These are phyloP conservation scores for Cladophialophora yegresii DNA, from an alignment of 2,329 filamentous ascomycete species.

Conservation along the genomic window DNA sequence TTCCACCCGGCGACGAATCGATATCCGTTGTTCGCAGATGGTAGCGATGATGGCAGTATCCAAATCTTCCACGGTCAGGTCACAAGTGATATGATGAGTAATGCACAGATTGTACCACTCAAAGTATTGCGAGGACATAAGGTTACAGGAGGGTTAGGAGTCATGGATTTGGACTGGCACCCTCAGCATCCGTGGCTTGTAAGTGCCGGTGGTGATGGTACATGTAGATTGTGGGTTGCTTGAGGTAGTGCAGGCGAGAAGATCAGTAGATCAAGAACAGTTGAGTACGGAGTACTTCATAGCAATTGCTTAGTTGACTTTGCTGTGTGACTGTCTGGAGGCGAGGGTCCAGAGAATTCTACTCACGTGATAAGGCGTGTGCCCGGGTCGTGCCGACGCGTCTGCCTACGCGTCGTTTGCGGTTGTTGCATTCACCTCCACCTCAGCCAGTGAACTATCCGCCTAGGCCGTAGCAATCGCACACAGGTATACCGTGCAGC, in stretches of 20 bases:
- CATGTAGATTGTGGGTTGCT: constrained; percentile 81
- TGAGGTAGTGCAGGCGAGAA: constrained; percentile 2
- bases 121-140: constrained; percentile 92
- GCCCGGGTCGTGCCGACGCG: neutral
- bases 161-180: constrained; percentile 96
- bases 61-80: constrained; percentile 98
- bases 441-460: neutral
- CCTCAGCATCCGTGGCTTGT: constrained; percentile 90
- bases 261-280: neutral
- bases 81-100: constrained; percentile 91
- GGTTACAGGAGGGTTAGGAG: constrained; percentile 75
- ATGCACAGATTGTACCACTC: constrained; percentile 91
- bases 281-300: neutral
- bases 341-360: neutral
- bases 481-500: neutral
- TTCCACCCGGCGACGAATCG: constrained; percentile 73
- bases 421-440: neutral
- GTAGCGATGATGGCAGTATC: constrained; percentile 88
- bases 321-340: neutral
- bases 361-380: neutral
- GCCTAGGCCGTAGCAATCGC: neutral
- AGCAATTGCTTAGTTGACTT: neutral
- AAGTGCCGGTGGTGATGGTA: constrained; percentile 91
- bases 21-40: constrained; percentile 87
- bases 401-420: neutral